A percentile compares a stretch with the other conserved stretches of the same genome.
phyloP scores from a whole-genome alignment of 805 yeast species.

The Candida nonsorbophila region DNA sequence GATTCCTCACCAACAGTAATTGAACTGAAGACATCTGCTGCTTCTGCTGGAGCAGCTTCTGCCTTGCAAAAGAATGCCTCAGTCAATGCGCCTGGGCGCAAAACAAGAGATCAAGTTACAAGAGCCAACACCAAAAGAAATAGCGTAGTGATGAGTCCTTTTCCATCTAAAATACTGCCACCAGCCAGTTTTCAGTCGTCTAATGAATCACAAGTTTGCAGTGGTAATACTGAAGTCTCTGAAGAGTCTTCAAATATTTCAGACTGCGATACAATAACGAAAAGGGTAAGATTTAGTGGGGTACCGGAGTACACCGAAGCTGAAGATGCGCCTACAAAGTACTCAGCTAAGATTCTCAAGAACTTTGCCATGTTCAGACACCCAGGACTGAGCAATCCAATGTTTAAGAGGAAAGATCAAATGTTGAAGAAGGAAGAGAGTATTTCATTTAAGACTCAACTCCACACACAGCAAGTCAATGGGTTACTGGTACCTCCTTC shows the following conservation, averaged over 20 bases:
- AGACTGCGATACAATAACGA: slow-evolving; percentile 16
- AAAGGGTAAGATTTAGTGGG: slow-evolving; percentile 49
- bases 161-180: too few species aligned
- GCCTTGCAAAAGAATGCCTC: slow-evolving; percentile 3
- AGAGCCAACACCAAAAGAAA: slow-evolving; percentile 25
- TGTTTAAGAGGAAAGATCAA: slow-evolving; percentile 30
- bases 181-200: too few species aligned
- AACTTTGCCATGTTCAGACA: slow-evolving; percentile 33
- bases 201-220: too few species aligned
- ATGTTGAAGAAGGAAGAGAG: slow-evolving; percentile 36
- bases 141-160: slow-evolving; percentile 13
- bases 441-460: slow-evolving; percentile 18
- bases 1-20: too few species aligned
- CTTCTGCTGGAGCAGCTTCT: slow-evolving; percentile 2
- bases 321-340: slow-evolving; percentile 51
- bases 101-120: slow-evolving; percentile 20
- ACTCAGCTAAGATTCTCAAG: slow-evolving; percentile 28
- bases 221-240: too few species aligned
- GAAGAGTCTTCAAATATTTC: too few species aligned
- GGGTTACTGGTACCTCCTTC: too few species aligned
- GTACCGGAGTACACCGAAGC: slow-evolving; percentile 47
- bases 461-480: too few species aligned
- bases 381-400: slow-evolving; percentile 11
- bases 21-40: slow-evolving; percentile 1
- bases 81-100: slow-evolving; percentile 5